These are phyloP conservation scores for Prinsepia uniflora DNA, from an alignment of 306 rosid genomes.

Conservation along the genomic window DNA sequence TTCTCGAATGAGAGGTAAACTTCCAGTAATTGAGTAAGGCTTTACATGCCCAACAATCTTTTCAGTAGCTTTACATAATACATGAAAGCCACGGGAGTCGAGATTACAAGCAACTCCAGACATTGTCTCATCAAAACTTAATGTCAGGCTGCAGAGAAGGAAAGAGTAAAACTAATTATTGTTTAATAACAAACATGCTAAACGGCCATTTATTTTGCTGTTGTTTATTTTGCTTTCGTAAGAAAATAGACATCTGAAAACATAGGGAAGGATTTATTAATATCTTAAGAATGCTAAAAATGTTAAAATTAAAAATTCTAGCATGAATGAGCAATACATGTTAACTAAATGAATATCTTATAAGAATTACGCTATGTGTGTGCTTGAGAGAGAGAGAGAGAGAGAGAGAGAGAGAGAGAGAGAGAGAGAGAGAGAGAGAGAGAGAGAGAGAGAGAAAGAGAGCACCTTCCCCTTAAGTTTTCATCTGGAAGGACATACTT, in stretches of 20 bases:
- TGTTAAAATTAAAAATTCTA: neutral
- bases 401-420: too few species aligned
- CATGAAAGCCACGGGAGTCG: conserved; percentile 72
- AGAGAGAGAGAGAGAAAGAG: too few species aligned
- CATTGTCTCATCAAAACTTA: conserved; percentile 58
- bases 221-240: too few species aligned
- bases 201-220: neutral
- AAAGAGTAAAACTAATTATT: neutral
- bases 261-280: neutral
- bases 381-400: conserved; percentile 19
- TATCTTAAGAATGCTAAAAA: neutral
- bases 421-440: too few species aligned
- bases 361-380: neutral
- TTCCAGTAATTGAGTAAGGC: conserved; percentile 92
- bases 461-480: conserved; percentile 71
- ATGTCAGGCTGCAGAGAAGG: conserved; percentile 50
- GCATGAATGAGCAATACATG: neutral
- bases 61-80: conserved; percentile 88
- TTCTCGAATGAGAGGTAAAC: conserved; percentile 86
- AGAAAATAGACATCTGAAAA: neutral
- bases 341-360: neutral
- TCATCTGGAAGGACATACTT: conserved; percentile 75
- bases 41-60: conserved; percentile 85
- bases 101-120: conserved; percentile 93
- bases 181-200: neutral